These are phyloP conservation scores for Wickerhamiella cacticola DNA, from an alignment of 805 yeast genomes.

Conservation along the genomic window DNA sequence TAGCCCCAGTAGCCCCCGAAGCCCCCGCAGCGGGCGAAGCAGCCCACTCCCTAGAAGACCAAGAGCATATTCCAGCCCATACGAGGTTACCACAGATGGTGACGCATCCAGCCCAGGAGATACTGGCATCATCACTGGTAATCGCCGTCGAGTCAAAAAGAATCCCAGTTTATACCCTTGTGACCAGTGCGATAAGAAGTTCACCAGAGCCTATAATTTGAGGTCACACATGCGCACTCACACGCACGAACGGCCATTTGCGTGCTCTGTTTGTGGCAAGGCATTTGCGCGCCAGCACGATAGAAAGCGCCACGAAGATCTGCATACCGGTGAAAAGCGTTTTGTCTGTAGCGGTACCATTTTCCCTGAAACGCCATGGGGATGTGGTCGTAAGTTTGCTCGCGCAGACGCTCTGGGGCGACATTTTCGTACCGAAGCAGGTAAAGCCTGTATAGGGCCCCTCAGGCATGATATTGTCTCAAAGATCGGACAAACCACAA, in stretches of 20 bases:
- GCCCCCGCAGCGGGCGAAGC: conserved; percentile 5
- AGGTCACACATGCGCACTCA: conserved; percentile 87
- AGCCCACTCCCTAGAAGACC: conserved; percentile 3
- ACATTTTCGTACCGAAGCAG: conserved; percentile 66
- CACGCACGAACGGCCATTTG: conserved; percentile 58
- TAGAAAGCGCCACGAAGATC: conserved; percentile 57
- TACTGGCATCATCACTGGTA: conserved; percentile 1
- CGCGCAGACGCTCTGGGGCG: conserved; percentile 67
- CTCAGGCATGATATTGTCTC: conserved; percentile 39
- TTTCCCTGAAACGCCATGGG: conserved; percentile 52
- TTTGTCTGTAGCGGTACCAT: conserved; percentile 54
- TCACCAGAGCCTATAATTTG: conserved; percentile 85
- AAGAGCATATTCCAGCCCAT: conserved; percentile 10
- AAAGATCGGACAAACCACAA: conserved; percentile 15
- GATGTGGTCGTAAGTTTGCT: conserved; percentile 63
- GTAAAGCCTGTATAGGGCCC: conserved; percentile 55
- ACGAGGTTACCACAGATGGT: conserved; percentile 9
- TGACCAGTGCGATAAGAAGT: conserved; percentile 69
- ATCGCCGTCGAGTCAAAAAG: conserved; percentile 47
- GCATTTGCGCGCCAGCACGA: conserved; percentile 71
- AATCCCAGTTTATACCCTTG: conserved; percentile 68
- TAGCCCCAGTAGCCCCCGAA: conserved; percentile 8
- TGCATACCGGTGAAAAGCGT: conserved; percentile 63
- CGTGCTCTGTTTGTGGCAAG: conserved; percentile 50
- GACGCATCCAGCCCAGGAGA: conserved; percentile 3